Conservation (phyloP, 371 early-diverging fungal species). For the Batkoa obscura region DNA sequence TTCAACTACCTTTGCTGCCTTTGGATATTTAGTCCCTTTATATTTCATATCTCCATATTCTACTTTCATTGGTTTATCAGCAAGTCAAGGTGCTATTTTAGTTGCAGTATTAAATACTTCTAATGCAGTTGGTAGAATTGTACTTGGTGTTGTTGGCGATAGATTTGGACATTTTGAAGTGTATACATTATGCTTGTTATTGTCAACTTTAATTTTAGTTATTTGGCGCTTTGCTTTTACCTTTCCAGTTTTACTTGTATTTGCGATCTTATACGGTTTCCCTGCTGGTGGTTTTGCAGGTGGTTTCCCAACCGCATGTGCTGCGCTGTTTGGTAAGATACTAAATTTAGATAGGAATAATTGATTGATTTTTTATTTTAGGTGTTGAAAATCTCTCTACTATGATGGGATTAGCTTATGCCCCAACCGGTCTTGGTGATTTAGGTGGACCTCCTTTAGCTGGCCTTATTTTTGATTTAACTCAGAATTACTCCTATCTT, state of each 20-base stretch:
- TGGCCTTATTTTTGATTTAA: slow-evolving; percentile 18
- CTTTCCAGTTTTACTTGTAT: slow-evolving; percentile 21
- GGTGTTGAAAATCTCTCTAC: slow-evolving; percentile 15
- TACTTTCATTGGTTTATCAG: slow-evolving; percentile 15
- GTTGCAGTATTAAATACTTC: slow-evolving; percentile 28
- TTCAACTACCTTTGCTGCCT: slow-evolving; percentile 8
- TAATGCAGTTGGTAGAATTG: slow-evolving; percentile 28
- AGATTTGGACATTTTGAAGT: slow-evolving; percentile 33
- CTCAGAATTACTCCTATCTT: slow-evolving; percentile 10
- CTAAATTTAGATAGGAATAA: background rate
- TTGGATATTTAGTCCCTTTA: slow-evolving; percentile 22
- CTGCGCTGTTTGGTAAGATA: slow-evolving; percentile 19
- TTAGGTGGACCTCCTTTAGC: slow-evolving; percentile 19
- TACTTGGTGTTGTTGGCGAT: slow-evolving; percentile 25
- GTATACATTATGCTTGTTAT: slow-evolving; percentile 19
- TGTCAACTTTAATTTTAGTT: slow-evolving; percentile 23
- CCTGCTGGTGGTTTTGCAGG: slow-evolving; percentile 33
- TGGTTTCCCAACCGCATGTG: slow-evolving; percentile 21
- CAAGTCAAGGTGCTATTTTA: slow-evolving; percentile 22
- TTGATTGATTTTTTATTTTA: no score
- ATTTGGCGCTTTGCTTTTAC: slow-evolving; percentile 35
- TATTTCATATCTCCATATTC: slow-evolving; percentile 16
- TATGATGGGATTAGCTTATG: slow-evolving; percentile 18
- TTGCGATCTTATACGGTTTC: slow-evolving; percentile 32
- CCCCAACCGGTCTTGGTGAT: slow-evolving; percentile 15